phyloP scores from a whole-genome alignment of 2,329 filamentous ascomycete genomes.

The Stylonectria norvegica region DNA sequence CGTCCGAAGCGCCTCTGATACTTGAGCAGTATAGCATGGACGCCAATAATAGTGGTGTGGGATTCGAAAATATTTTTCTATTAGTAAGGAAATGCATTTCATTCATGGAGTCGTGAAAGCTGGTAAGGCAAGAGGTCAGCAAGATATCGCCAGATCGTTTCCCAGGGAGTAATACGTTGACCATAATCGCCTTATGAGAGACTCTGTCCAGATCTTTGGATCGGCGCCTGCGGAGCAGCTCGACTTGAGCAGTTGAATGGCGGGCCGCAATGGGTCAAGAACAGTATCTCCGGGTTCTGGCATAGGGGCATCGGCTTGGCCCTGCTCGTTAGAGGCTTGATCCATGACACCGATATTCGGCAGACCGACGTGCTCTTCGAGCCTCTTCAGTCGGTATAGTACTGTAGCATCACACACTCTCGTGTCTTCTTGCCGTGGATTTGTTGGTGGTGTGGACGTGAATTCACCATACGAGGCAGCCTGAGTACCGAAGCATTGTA shows the following conservation, averaged over 20 bases:
- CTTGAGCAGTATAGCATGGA: slow-evolving; percentile 43
- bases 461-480: neutral
- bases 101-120: slow-evolving; percentile 43
- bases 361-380: slow-evolving; percentile 4
- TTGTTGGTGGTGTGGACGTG: neutral
- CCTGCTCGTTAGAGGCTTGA: neutral
- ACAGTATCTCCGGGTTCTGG: neutral
- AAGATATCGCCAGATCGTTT: neutral
- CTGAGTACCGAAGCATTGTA: neutral
- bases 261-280: slow-evolving; percentile 1
- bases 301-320: neutral
- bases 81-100: slow-evolving; percentile 43
- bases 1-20: slow-evolving; percentile 31
- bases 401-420: neutral
- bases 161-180: neutral
- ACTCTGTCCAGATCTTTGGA: slow-evolving; percentile 1
- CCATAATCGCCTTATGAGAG: slow-evolving; percentile 2
- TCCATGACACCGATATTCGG: neutral
- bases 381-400: slow-evolving; percentile 2
- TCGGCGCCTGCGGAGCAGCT: slow-evolving; percentile 1
- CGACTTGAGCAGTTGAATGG: neutral
- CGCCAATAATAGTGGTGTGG: slow-evolving; percentile 40
- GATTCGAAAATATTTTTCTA: slow-evolving; percentile 41
- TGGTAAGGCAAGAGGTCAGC: slow-evolving; percentile 16
- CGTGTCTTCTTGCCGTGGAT: neutral